These are phyloP conservation scores for Microsporum ferrugineum DNA, from an alignment of 2,329 filamentous ascomycete species.

Conservation along the genomic window DNA sequence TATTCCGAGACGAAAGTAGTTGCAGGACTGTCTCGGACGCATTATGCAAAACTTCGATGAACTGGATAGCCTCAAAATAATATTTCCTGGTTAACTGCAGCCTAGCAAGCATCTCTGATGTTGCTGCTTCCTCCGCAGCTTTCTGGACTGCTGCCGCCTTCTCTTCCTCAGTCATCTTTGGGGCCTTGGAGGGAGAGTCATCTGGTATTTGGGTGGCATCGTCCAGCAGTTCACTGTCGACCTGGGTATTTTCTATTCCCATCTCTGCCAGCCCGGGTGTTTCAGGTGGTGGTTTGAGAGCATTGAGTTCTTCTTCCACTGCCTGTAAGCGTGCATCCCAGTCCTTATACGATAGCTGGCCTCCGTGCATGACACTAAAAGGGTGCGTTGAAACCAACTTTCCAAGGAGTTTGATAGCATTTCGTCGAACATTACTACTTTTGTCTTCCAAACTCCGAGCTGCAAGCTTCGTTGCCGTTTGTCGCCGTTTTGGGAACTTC, in stretches of 20 bases:
- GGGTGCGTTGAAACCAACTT: conserved; percentile 88
- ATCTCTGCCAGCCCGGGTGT: conserved; percentile 61
- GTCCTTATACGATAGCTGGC: conserved; percentile 69
- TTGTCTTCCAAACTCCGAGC: conserved; percentile 89
- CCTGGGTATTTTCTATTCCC: conserved; percentile 50
- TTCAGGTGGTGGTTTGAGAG: conserved; percentile 65
- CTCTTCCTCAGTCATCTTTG: conserved; percentile 66
- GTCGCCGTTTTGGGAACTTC: conserved; percentile 85
- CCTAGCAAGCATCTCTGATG: conserved; percentile 76
- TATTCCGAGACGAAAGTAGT: conserved; percentile 85
- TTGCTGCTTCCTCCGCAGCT: conserved; percentile 75
- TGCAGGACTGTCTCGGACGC: conserved; percentile 74
- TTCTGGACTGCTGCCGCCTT: conserved; percentile 63
- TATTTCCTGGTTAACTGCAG: conserved; percentile 80
- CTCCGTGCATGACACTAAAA: conserved; percentile 83
- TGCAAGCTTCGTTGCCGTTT: conserved; percentile 76
- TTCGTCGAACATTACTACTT: conserved; percentile 91
- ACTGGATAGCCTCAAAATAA: conserved; percentile 83
- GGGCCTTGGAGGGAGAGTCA: conserved; percentile 53
- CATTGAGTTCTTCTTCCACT: conserved; percentile 70
- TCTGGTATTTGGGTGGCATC: conserved; percentile 71
- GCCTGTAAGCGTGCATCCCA: conserved; percentile 74
- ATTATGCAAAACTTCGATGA: conserved; percentile 81
- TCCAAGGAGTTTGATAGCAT: conserved; percentile 84
- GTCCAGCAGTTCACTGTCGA: conserved; percentile 69